These are phyloP conservation scores for Vaccinium myrtillus DNA, from an alignment of 148 eudicot genomes.

Conservation along the genomic window DNA sequence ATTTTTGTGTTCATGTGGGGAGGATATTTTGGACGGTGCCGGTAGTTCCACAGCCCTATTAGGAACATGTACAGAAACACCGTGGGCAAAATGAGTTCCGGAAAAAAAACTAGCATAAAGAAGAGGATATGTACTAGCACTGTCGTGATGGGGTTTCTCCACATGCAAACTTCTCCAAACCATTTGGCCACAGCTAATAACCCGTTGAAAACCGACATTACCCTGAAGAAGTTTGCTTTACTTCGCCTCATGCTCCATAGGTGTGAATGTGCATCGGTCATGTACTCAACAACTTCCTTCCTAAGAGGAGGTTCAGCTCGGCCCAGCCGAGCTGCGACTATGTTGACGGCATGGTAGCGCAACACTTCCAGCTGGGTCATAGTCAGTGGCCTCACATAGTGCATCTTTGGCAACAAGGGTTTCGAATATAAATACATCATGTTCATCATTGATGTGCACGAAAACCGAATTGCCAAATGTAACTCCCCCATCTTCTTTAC, in stretches of 20 bases:
- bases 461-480: constrained; percentile 78
- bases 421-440: constrained; percentile 56
- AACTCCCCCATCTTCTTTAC: constrained; percentile 90
- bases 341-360: constrained; percentile 56
- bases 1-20: constrained; percentile 75
- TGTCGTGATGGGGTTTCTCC: constrained; percentile 74
- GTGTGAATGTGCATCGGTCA: constrained; percentile 77
- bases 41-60: constrained; percentile 74
- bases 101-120: constrained; percentile 64
- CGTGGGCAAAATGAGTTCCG: constrained; percentile 71
- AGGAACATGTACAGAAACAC: constrained; percentile 69
- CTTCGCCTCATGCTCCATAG: constrained; percentile 92
- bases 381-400: constrained; percentile 62
- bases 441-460: constrained; percentile 59
- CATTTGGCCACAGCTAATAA: constrained; percentile 52
- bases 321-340: constrained; percentile 60
- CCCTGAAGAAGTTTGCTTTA: constrained; percentile 76
- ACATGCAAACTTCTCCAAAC: constrained; percentile 66
- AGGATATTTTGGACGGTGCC: constrained; percentile 50
- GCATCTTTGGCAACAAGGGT: constrained; percentile 87
- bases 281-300: constrained; percentile 73
- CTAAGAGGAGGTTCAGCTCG: constrained; percentile 80
- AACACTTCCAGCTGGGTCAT: constrained; percentile 51
- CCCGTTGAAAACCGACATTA: constrained; percentile 54
- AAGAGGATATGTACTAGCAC: constrained; percentile 62